Percentiles rank a stretch among this genome's conserved stretches.
Evolutionary conservation across 371 early-diverging fungal genomes (phyloP).

Genomic region (Polyrhizophydium stewartii): DNA sequence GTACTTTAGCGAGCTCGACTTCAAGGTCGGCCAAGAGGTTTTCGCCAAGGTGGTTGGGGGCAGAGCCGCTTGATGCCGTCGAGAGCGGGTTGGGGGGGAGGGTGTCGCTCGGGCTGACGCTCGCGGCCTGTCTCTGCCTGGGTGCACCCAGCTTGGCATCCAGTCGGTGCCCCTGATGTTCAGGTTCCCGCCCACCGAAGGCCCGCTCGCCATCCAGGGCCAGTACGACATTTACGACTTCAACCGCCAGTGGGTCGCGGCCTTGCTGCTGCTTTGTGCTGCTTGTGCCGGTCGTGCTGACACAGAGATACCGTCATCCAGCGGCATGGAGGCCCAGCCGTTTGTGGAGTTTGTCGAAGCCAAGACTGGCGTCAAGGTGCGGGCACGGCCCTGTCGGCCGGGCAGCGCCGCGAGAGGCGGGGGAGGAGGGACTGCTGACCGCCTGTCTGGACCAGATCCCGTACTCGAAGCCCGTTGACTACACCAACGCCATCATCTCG

Average conservation of each 20-base stretch:
- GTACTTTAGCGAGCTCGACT: slow-evolving; percentile 72
- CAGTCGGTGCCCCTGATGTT: slow-evolving; percentile 61
- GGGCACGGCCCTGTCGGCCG: no score
- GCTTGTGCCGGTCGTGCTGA: no score
- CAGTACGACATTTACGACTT: slow-evolving; percentile 32
- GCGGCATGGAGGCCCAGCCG: not conserved
- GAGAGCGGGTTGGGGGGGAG: no score
- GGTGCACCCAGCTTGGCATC: not conserved
- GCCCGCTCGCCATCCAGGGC: slow-evolving; percentile 28
- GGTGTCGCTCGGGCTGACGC: no score
- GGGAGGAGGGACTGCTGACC: no score
- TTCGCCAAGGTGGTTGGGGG: slow-evolving; percentile 63
- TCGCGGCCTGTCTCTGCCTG: not conserved
- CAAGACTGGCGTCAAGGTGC: not conserved
- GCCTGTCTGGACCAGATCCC: no score
- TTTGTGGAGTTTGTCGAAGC: slow-evolving; percentile 25
- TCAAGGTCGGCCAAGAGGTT: slow-evolving; percentile 63
- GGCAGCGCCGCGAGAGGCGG: no score
- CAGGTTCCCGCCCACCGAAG: slow-evolving; percentile 69
- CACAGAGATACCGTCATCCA: no score
- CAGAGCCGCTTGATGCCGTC: no score
- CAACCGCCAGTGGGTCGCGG: slow-evolving; percentile 20
- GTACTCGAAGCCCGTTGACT: slow-evolving; percentile 31
- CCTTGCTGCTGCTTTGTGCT: no score
- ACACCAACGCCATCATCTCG: no score